Conservation (phyloP, 1,139 yeast genomes). For the Candida dubliniensis region DNA sequence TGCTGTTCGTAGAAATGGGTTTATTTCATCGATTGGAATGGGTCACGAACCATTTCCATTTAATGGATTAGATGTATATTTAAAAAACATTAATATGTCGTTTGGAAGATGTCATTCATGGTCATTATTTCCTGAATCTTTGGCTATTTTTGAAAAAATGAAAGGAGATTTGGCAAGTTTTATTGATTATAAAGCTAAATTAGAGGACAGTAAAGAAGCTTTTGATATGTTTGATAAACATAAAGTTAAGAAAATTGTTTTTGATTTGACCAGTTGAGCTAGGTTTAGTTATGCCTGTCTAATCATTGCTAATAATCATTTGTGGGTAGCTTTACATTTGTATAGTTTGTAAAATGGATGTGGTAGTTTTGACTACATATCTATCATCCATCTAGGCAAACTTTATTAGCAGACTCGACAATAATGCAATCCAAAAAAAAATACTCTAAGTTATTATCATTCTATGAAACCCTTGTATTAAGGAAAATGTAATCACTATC, state of each 20-base stretch:
- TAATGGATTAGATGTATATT: constrained; percentile 56
- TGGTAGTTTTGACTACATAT: too few species aligned
- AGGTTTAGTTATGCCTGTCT: too few species aligned
- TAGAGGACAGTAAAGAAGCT: constrained; percentile 48
- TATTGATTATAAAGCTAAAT: constrained; percentile 45
- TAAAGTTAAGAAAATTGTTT: constrained; percentile 57
- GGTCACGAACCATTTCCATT: constrained; percentile 62
- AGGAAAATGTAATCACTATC: too few species aligned
- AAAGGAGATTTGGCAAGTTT: constrained; percentile 47
- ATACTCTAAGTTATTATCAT: too few species aligned
- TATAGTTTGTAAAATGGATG: too few species aligned
- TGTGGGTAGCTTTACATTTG: too few species aligned
- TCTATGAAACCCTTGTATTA: too few species aligned
- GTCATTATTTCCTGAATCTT: constrained; percentile 55
- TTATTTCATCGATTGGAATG: constrained; percentile 61
- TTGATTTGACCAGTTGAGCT: constrained; percentile 22
- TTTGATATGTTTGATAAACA: constrained; percentile 55
- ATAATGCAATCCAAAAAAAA: too few species aligned
- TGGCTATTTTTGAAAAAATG: constrained; percentile 46
- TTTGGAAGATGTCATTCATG: constrained; percentile 69
- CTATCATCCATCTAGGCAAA: too few species aligned
- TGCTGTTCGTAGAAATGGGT: constrained; percentile 58
- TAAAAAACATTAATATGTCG: constrained; percentile 56
- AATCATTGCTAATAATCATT: too few species aligned
- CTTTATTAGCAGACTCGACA: too few species aligned